Evolutionary conservation across 83 land plant species (phyloP), one percentile per base, ranked within the genome.

Genomic region (Thuja plicata): DNA sequence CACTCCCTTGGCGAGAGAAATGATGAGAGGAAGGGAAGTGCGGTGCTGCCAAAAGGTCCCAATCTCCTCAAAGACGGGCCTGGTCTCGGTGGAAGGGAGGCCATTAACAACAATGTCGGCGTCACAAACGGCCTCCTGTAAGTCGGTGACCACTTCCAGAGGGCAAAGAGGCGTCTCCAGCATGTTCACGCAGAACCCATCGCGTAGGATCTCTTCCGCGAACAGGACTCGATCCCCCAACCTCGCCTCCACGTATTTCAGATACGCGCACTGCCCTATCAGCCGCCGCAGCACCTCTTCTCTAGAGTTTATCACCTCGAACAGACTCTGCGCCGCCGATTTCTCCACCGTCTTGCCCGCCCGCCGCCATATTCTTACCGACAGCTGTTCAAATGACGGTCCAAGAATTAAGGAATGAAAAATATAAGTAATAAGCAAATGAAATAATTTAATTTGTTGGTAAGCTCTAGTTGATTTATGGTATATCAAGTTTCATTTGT

Each of bases 61-160:
- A 24, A 95, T 94, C 84, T 95, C 97, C 43, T 94, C 92, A 86
- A 95, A 95, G 52, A 95, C 94, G 46, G 90, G 91, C n/a, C 89
- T 86, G 1, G 97, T 95, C 81, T 95, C 97, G 0, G 97, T 95
- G 0, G 97, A 95, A 2, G 97, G 97, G 89, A 95, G 91, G 1
- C 97, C 97, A 92, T 95, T 95, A 0, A 95, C 41, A 48, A 95
- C 94, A 50, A 95, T 92, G 85, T 95, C 97, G 54, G 97, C 97
- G 92, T 95, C 97, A 94, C 95, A 94, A 21, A 95, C 94, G 43
- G 97, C 97, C 87, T 94, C 97, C 90, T 94, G 95, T 91, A 95
- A 88, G 82, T 95, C 94, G 2, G 97, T 95, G 35, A 95, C 95
- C 70, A 95, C 97, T 86, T 95, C 91, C 84, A 95, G 19, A 0